Percentiles rank a stretch among this genome's conserved stretches.
Conservation (phyloP, 306 rosid genomes). For the Rosa multiflora region DNA sequence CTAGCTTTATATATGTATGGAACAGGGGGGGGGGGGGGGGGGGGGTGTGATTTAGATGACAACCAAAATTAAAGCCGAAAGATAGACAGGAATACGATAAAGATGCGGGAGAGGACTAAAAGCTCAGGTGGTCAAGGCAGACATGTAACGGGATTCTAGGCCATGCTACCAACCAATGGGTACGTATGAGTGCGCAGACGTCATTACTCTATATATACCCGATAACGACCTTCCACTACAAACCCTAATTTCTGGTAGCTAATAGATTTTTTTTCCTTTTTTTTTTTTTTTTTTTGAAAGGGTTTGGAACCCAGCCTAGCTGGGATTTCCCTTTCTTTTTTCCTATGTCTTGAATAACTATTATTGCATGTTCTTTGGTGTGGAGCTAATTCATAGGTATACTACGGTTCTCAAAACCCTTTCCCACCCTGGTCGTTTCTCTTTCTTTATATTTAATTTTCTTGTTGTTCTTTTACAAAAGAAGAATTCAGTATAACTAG, state of each 20-base stretch:
- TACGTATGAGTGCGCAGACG: background rate
- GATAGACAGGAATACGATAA: background rate
- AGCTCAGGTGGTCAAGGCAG: background rate
- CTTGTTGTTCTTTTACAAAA: background rate
- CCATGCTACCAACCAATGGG: constrained; percentile 10
- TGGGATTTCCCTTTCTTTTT: background rate
- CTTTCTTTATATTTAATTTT: background rate
- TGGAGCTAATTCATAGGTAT: background rate
- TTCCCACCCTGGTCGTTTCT: background rate
- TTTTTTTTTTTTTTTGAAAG: too few species aligned
- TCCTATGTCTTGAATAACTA: background rate
- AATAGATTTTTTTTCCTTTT: background rate
- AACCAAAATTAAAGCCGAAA: background rate
- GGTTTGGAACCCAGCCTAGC: too few species aligned
- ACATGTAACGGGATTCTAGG: constrained; percentile 10
- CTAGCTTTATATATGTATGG: background rate
- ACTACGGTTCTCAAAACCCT: background rate
- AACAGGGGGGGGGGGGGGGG: too few species aligned
- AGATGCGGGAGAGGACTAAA: background rate
- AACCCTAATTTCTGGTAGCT: background rate
- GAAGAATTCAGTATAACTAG: background rate
- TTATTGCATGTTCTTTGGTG: too few species aligned
- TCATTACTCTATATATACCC: background rate
- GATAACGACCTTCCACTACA: constrained; percentile 7
- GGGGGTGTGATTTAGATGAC: background rate